Base-by-base conservation (phyloP, 176 grass and related monocot species). In the Triticum dicoccoides region DNA sequence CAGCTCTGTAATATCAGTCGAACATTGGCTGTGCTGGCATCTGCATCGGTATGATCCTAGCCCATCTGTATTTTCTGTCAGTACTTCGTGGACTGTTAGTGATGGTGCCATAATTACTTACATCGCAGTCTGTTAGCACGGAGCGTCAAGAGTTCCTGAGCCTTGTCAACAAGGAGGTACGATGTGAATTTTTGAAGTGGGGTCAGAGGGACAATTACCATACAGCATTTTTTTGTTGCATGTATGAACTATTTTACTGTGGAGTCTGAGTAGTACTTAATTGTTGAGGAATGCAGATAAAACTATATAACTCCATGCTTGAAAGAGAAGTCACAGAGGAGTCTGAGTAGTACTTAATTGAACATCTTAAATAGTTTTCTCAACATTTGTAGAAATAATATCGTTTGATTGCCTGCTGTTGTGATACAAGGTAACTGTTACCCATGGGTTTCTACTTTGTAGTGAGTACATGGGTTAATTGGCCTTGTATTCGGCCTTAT, bases 131-230 rank as follows among this genome's bases (percentile, higher is more conserved):
- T 88, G 97, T 99, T 85, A 96, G 90, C 83, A 96, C 91, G 89
- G 97, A 99, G 62, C 90, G 94, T n/a, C 94, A 99, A 84, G 92
- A 99, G 64, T 99, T 99, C 81, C 82, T 96, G 51, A 68, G 92
- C 85, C 94, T 99, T 85, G 97, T 99, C 64, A 94, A 96, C 84
- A 96, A 96, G 81, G 97, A 99, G 97, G 97, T 99, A 93, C 62
- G 29, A 30, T 30, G 29, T 30, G 29, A 30, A 30, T 30, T 30
- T 30, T 30, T 30, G 29, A 30, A 30, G 29, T 30, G 29, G 29
- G 29, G 29, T 30, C 29, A 30, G 29, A 30, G 29, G 29, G 29
- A 30, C 29, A 30, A 30, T 30, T 30, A 30, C 29, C 29, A 30
- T 30, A 30, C 29, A 2, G 29, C 29, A 30, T 30, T 30, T 30